Percentiles rank a stretch among this genome's conserved stretches.
Evolutionary conservation across 345 rosid species (phyloP).

Genomic region (Pseudoturritis turrita): DNA sequence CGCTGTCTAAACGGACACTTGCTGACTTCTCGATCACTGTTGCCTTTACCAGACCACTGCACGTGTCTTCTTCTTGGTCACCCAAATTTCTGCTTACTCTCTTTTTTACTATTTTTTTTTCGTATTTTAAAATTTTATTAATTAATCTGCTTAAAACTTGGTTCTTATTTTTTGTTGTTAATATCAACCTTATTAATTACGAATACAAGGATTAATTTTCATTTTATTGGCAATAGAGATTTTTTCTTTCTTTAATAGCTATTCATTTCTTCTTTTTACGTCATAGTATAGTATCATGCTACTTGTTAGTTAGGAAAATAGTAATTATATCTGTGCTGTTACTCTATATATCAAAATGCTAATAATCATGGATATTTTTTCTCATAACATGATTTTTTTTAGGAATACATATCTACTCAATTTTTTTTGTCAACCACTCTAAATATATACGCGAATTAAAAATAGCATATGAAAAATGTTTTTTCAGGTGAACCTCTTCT

Average conservation of each 20-base stretch:
- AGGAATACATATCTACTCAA: neutral
- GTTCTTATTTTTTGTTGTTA: neutral
- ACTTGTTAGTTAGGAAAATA: neutral
- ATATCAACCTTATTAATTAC: neutral
- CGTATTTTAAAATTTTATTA: neutral
- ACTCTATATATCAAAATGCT: neutral
- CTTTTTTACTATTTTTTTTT: neutral
- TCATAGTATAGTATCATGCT: neutral
- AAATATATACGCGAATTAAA: neutral
- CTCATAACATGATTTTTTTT: neutral
- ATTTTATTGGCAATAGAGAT: neutral
- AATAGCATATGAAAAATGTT: neutral
- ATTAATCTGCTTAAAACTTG: neutral
- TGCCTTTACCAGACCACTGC: constrained; percentile 37
- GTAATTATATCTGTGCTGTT: neutral
- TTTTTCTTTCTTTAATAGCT: neutral
- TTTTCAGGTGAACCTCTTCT: neutral
- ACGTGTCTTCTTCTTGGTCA: constrained; percentile 40
- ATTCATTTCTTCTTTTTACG: neutral
- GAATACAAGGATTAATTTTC: no score
- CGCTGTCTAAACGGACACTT: constrained; percentile 36
- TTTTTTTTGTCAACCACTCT: no score
- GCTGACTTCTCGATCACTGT: constrained; percentile 39
- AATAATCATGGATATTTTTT: neutral
- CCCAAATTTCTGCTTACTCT: constrained; percentile 27